These are phyloP conservation scores for Phaeolepiota aurea DNA, from an alignment of 768 basidiomycete genomes.

Conservation along the genomic window DNA sequence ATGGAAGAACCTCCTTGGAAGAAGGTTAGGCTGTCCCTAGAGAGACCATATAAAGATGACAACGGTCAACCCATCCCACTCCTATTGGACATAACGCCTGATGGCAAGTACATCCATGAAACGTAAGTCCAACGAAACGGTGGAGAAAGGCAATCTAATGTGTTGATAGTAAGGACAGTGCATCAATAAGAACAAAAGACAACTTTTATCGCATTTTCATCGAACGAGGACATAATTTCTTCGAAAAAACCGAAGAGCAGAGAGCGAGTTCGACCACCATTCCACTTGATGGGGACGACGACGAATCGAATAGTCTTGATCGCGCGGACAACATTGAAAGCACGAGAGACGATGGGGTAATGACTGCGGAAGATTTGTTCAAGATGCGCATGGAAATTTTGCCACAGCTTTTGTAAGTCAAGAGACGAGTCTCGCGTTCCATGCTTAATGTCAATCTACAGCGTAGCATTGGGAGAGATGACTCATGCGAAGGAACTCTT, in stretches of 20 bases:
- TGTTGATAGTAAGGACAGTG: slow-evolving; percentile 39
- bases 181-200: slow-evolving; percentile 51
- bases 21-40: slow-evolving; percentile 59
- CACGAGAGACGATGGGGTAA: slow-evolving; percentile 30
- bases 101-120: slow-evolving; percentile 65
- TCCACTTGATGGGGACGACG: slow-evolving; percentile 16
- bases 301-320: slow-evolving; percentile 9
- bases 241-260: slow-evolving; percentile 33
- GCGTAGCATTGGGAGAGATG: slow-evolving; percentile 76
- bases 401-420: slow-evolving; percentile 64
- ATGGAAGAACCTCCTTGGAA: slow-evolving; percentile 41
- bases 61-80: slow-evolving; percentile 51
- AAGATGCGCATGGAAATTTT: slow-evolving; percentile 69
- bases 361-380: slow-evolving; percentile 66
- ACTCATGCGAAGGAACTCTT: slow-evolving; percentile 68
- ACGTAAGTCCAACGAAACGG: slow-evolving; percentile 57
- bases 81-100: slow-evolving; percentile 60
- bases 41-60: slow-evolving; percentile 78
- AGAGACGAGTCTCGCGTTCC: background rate
- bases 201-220: slow-evolving; percentile 61
- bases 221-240: slow-evolving; percentile 72
- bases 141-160: slow-evolving; percentile 4
- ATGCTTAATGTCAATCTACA: slow-evolving; percentile 15
- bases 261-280: slow-evolving; percentile 1
- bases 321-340: slow-evolving; percentile 4